Evolutionary conservation across 768 basidiomycete species (phyloP).

Genomic region (Mrakia blollopis): DNA sequence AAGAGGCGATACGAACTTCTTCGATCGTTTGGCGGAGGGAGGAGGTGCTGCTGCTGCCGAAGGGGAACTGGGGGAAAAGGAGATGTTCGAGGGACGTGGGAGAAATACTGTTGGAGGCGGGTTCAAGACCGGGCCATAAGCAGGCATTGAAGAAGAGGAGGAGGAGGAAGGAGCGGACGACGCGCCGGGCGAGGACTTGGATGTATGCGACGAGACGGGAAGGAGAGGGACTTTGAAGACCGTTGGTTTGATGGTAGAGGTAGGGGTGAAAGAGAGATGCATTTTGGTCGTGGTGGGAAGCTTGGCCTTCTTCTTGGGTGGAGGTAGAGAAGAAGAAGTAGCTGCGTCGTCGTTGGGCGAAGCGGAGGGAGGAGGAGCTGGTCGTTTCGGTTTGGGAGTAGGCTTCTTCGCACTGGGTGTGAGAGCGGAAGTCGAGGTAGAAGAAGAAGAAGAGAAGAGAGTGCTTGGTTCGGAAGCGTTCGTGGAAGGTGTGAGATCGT

Average conservation of each 20-base stretch:
- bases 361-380: not conserved
- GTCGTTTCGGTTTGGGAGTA: not conserved
- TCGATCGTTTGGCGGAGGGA: not conserved
- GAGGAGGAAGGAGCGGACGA: not conserved
- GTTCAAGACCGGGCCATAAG: not conserved
- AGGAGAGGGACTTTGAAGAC: conserved; percentile 1
- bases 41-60: not conserved
- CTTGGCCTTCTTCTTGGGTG: not conserved
- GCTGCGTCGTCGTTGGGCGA: not conserved
- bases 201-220: conserved; percentile 13
- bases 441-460: not conserved
- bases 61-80: not conserved
- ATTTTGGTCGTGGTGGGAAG: not conserved
- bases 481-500: not conserved
- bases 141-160: not conserved
- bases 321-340: not conserved
- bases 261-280: not conserved
- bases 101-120: not conserved
- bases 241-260: not conserved
- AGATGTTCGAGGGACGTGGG: not conserved
- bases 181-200: too few relatives aligned
- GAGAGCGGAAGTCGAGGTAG: not conserved
- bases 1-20: not conserved
- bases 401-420: not conserved
- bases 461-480: not conserved